Evolutionary conservation across 2,329 filamentous ascomycete genomes (phyloP), one percentile per base, ranked within the genome.

Genomic region (Fusarium foetens): DNA sequence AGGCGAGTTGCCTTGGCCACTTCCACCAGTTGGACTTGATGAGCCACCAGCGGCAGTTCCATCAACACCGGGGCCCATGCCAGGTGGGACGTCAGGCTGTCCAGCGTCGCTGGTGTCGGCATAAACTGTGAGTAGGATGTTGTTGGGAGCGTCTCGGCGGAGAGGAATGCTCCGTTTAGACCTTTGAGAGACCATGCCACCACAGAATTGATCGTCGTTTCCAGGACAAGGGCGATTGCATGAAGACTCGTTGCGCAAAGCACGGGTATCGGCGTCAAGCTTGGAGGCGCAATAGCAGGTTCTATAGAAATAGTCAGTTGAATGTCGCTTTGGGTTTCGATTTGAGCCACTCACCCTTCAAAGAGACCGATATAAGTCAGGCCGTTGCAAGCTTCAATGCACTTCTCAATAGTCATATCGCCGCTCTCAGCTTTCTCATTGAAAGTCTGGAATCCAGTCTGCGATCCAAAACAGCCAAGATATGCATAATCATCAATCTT

Each of bases 281-380:
- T 58, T 64, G 17, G 82, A 77, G 38, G 84, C 84, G 63, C 86
- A 88, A 77, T 84, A 86, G 73, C 86, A 87, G 27, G 77, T 77
- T 16, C 78, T 82, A 33, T 17, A 13, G n/a, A 12, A 11, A 7
- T 25, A 29, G 36, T 71, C n/a, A 70, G 58, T 52, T 31, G 19
- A 41, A 21, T 36, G 27, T 46, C 3, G 23, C 2, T 21, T 17
- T 21, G 29, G 8, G 6, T 16, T 11, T 35, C 17, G 12, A 41
- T 16, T 12, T 4, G 14, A 35, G 6, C 36, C 21, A 63, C 72
- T 65, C 49, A 73, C 75, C 60, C 48, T 64, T 80, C 77, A 29
- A 79, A 82, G 43, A 85, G 68, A 55, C 83, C 85, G 5, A 82
- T 81, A 61, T 83, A 86, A 23, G 77, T 80, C 41, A 66, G 72